Conservation (phyloP, 2,329 filamentous ascomycete species). For the Fusarium sp. region DNA sequence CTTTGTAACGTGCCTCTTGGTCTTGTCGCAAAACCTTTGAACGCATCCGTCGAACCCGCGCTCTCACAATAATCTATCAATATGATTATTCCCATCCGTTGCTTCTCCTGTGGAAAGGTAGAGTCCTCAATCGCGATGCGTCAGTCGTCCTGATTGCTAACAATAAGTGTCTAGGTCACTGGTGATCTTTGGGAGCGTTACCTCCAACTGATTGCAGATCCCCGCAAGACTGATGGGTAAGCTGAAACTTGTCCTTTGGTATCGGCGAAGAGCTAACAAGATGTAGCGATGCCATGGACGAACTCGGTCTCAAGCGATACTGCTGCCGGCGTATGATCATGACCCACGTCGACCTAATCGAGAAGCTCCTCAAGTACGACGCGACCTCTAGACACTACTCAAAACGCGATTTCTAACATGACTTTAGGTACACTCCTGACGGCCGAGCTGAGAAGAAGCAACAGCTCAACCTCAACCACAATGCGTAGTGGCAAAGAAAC, state of each 20-base stretch:
- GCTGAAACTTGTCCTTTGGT: slow-evolving; percentile 38
- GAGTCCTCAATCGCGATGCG: slow-evolving; percentile 19
- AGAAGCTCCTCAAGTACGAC: slow-evolving; percentile 92
- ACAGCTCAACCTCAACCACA: slow-evolving; percentile 49
- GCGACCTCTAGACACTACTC: neutral
- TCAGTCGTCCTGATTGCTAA: slow-evolving; percentile 20
- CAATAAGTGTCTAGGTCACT: slow-evolving; percentile 75
- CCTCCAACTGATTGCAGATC: slow-evolving; percentile 84
- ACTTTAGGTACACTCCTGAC: slow-evolving; percentile 68
- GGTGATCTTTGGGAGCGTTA: slow-evolving; percentile 98
- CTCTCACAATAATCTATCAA: slow-evolving; percentile 52
- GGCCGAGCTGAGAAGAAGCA: slow-evolving; percentile 72
- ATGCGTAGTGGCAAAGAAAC: slow-evolving; percentile 7
- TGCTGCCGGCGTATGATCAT: slow-evolving; percentile 99
- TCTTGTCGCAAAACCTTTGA: slow-evolving; percentile 40
- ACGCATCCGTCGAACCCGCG: slow-evolving; percentile 16
- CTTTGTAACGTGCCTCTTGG: slow-evolving; percentile 25
- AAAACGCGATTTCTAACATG: slow-evolving; percentile 15
- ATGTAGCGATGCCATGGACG: slow-evolving; percentile 90
- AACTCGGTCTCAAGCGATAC: slow-evolving; percentile 92
- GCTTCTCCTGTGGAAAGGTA: slow-evolving; percentile 99
- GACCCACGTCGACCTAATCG: slow-evolving; percentile 98
- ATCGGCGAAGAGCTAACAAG: slow-evolving; percentile 40
- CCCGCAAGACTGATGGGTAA: slow-evolving; percentile 77
- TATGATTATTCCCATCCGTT: slow-evolving; percentile 99